A percentile compares a stretch with the other conserved stretches of the same genome.
phyloP scores from a whole-genome alignment of 257 asterid genomes.

The Petunia secreta region DNA sequence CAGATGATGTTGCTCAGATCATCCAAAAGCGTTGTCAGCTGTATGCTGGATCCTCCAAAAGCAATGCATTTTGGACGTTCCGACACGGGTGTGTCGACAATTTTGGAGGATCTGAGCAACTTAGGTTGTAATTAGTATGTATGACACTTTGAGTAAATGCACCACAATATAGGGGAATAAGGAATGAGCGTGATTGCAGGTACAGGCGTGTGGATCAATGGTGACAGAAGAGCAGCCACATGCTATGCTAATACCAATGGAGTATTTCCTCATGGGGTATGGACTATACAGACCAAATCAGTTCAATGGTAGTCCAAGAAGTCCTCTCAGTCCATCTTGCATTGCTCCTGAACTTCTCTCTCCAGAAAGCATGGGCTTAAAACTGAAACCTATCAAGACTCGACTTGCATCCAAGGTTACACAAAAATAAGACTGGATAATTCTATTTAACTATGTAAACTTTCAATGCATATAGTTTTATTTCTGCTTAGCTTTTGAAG shows the following conservation, averaged over 20 bases:
- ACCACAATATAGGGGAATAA: background rate
- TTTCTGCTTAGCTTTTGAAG: conserved; percentile 24
- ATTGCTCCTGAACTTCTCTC: conserved; percentile 87
- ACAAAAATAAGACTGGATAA: conserved; percentile 35
- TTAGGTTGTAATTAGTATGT: too few relatives aligned
- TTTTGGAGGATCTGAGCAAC: too few relatives aligned
- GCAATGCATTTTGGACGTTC: too few relatives aligned
- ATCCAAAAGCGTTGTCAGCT: too few relatives aligned
- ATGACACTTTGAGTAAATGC: too few relatives aligned
- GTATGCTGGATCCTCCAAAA: too few relatives aligned
- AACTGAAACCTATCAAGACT: conserved; percentile 88
- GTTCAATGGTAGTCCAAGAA: conserved; percentile 71
- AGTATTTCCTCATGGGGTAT: conserved; percentile 77
- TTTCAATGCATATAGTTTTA: conserved; percentile 35
- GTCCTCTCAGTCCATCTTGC: conserved; percentile 81
- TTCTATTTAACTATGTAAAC: conserved; percentile 33
- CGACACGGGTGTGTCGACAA: too few relatives aligned
- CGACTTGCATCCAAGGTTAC: conserved; percentile 36
- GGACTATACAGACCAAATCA: conserved; percentile 68
- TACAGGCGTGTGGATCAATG: conserved; percentile 87
- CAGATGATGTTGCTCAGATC: too few relatives aligned
- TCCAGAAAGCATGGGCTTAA: conserved; percentile 93
- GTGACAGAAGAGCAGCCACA: conserved; percentile 97
- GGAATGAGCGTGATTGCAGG: conserved; percentile 47
- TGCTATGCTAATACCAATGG: conserved; percentile 85